Percentiles rank a stretch among this genome's conserved stretches.
These are phyloP conservation scores for Omphalea diandra DNA, from an alignment of 441 rosid genomes.

Conservation along the genomic window DNA sequence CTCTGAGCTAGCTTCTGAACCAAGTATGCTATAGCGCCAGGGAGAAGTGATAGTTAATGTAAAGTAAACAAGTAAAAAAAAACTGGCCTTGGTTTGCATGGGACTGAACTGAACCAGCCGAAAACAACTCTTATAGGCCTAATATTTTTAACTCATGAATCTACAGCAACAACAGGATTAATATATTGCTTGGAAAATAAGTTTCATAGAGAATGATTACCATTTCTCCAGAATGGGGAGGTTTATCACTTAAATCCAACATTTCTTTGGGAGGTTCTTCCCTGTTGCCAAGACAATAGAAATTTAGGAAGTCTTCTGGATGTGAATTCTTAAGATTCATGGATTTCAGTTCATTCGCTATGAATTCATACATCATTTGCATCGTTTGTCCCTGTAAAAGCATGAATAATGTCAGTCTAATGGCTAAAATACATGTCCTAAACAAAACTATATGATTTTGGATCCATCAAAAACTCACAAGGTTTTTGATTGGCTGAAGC, in stretches of 20 bases:
- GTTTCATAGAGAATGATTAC: constrained; percentile 29
- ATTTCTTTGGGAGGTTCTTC: constrained; percentile 44
- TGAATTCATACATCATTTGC: constrained; percentile 76
- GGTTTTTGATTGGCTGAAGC: neutral
- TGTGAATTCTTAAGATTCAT: constrained; percentile 45
- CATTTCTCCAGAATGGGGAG: constrained; percentile 30
- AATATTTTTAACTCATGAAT: neutral
- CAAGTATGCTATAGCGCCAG: neutral
- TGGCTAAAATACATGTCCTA: neutral
- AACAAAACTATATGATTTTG: neutral
- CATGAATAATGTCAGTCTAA: constrained; percentile 7
- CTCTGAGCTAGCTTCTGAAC: neutral
- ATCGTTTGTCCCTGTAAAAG: constrained; percentile 65
- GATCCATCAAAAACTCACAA: neutral
- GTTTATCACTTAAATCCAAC: constrained; percentile 15
- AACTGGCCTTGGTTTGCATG: neutral
- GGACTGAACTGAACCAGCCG: neutral
- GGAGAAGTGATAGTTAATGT: no score
- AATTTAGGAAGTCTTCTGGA: constrained; percentile 77
- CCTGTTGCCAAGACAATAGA: constrained; percentile 78
- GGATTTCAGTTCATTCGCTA: constrained; percentile 60
- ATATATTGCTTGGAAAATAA: constrained; percentile 2
- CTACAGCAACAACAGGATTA: neutral
- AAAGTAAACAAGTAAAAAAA: neutral
- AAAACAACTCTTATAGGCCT: neutral